These are phyloP conservation scores for Populus tomentosa DNA, from an alignment of 441 rosid species.

Conservation along the genomic window DNA sequence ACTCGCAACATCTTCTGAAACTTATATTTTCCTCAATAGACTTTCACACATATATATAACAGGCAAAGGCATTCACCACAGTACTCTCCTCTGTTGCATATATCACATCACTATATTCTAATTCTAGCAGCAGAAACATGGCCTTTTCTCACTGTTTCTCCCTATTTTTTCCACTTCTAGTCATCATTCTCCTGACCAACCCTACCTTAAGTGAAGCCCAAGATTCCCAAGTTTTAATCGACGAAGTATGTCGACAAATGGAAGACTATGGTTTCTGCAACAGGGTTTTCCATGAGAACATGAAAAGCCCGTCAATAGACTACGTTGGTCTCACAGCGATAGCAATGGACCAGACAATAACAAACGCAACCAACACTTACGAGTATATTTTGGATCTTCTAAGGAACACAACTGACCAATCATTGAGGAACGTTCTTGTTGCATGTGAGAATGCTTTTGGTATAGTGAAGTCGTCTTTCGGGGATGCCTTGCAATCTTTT, in stretches of 20 bases:
- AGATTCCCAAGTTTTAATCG: background rate
- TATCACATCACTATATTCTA: background rate
- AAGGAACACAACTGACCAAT: background rate
- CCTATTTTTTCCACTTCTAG: background rate
- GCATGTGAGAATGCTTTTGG: background rate
- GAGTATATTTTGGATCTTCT: background rate
- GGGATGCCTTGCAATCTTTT: background rate
- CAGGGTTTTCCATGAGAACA: background rate
- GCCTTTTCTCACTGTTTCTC: background rate
- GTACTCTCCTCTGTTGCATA: background rate
- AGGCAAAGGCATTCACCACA: background rate
- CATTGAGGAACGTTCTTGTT: background rate
- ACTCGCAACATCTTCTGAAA: background rate
- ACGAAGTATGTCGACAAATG: background rate
- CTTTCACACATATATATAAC: no score
- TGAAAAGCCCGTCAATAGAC: background rate
- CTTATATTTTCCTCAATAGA: background rate
- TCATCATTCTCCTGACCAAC: background rate
- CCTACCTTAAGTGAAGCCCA: background rate
- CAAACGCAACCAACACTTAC: background rate
- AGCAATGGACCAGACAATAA: background rate
- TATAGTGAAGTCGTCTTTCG: background rate
- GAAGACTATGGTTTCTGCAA: slow-evolving; percentile 1
- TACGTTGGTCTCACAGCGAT: background rate
- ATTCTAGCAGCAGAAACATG: background rate